Conservation (phyloP, 768 basidiomycete genomes). For the Cyathus striatus region DNA sequence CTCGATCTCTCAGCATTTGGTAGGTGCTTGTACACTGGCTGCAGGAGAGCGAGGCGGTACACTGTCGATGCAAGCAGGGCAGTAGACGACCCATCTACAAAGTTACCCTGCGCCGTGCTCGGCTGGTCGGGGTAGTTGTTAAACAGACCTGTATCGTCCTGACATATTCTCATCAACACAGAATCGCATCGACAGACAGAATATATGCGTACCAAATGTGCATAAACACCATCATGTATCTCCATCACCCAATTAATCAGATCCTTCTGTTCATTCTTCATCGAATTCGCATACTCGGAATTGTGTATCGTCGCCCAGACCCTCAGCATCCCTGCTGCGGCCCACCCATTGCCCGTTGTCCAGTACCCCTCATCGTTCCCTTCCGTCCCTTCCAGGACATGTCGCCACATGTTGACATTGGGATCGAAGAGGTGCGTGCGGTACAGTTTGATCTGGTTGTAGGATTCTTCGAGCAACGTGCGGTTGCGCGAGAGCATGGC, state of each 20-base stretch:
- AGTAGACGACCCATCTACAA: constrained; percentile 70
- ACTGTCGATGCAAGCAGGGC: constrained; percentile 74
- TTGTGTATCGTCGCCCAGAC: constrained; percentile 71
- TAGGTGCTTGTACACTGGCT: constrained; percentile 43
- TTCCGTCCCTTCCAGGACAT: constrained; percentile 55
- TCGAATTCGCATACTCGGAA: constrained; percentile 45
- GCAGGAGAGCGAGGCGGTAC: constrained; percentile 62
- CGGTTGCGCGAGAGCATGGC: constrained; percentile 56
- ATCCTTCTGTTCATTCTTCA: constrained; percentile 50
- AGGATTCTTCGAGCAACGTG: constrained; percentile 56
- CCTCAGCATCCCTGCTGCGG: constrained; percentile 80
- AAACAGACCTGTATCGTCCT: constrained; percentile 48
- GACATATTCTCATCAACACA: background rate
- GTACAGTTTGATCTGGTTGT: constrained; percentile 71
- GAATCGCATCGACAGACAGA: background rate
- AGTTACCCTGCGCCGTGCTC: constrained; percentile 35
- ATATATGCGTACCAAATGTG: constrained; percentile 40
- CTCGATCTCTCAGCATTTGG: constrained; percentile 56
- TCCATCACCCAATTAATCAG: constrained; percentile 63
- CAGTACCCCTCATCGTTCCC: constrained; percentile 67
- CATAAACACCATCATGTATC: constrained; percentile 71
- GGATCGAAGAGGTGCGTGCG: constrained; percentile 56
- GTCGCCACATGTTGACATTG: constrained; percentile 64
- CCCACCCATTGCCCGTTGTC: constrained; percentile 90
- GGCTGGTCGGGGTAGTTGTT: constrained; percentile 66